Conservation (phyloP, 352 stramenopile species). For the Elongisporangium prolatum region DNA sequence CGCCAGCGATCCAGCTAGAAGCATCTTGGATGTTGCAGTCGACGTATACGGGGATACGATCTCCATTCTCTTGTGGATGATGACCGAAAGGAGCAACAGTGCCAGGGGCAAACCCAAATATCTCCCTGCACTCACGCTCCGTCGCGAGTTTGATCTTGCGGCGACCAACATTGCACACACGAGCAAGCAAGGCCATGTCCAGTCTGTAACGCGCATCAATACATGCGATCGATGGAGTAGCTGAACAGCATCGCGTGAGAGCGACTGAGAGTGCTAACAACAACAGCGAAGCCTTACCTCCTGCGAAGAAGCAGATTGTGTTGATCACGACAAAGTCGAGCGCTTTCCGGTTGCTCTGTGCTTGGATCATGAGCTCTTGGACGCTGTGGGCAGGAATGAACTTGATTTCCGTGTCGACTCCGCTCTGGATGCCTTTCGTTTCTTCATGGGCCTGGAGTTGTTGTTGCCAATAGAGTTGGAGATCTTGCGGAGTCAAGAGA, state of each 20-base stretch:
- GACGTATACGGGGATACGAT: constrained; percentile 28
- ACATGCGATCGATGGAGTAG: constrained; percentile 44
- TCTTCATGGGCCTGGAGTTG: constrained; percentile 1
- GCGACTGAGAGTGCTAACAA: too few relatives aligned
- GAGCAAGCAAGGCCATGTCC: constrained; percentile 50
- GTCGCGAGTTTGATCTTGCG: constrained; percentile 69
- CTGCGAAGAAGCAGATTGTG: constrained; percentile 70
- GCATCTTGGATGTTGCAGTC: constrained; percentile 8
- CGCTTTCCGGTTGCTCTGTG: constrained; percentile 9
- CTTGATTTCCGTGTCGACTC: constrained; percentile 19
- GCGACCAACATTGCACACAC: constrained; percentile 40
- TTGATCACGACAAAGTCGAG: constrained; percentile 50
- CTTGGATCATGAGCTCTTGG: constrained; percentile 21
- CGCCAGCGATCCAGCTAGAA: too few relatives aligned
- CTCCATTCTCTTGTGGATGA: background rate
- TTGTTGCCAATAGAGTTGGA: constrained; percentile 30
- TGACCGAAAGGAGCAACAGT: constrained; percentile 64
- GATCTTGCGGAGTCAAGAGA: constrained; percentile 22
- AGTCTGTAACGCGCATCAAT: constrained; percentile 56
- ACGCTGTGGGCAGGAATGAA: constrained; percentile 34
- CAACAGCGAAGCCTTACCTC: constrained; percentile 26
- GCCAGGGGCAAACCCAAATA: constrained; percentile 64
- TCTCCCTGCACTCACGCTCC: constrained; percentile 40
- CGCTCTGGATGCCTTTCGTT: background rate
- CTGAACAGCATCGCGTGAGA: constrained; percentile 13